A percentile compares a stretch with the other conserved stretches of the same genome.
phyloP scores from a whole-genome alignment of 2,329 filamentous ascomycete genomes.

The Neofusicoccum sp. region DNA sequence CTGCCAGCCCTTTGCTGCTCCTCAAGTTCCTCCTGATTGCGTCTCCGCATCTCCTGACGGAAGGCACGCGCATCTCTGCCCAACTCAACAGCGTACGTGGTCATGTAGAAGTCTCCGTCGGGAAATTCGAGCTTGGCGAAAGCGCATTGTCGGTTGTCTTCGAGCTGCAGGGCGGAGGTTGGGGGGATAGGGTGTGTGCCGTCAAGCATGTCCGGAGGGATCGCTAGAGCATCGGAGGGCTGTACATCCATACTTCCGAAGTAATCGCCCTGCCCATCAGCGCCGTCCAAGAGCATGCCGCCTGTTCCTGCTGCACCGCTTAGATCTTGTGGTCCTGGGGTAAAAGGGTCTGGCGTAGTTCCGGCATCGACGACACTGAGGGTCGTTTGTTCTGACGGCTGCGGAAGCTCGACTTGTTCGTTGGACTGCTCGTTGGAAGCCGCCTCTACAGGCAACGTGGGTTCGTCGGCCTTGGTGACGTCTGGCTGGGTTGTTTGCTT shows the following conservation, averaged over 20 bases:
- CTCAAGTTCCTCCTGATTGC: constrained; percentile 45
- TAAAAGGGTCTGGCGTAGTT: not conserved
- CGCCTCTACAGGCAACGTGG: not conserved
- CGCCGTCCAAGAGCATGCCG: not conserved
- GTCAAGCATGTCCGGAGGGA: constrained; percentile 14
- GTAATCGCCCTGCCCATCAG: not conserved
- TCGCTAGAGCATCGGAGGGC: constrained; percentile 7
- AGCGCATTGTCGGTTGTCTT: constrained; percentile 40
- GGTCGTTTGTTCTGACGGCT: not conserved
- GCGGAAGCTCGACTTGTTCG: not conserved
- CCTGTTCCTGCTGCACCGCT: not conserved
- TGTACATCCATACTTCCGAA: constrained; percentile 11
- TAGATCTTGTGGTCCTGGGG: not conserved
- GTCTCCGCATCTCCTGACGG: constrained; percentile 40
- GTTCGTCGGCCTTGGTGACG: not conserved
- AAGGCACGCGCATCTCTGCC: constrained; percentile 66
- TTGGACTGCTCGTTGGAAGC: not conserved
- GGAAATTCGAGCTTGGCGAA: constrained; percentile 69
- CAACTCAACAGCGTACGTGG: constrained; percentile 68
- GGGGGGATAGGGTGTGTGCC: not conserved
- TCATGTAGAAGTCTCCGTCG: constrained; percentile 78
- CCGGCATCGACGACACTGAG: not conserved
- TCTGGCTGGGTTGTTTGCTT: constrained; percentile 5
- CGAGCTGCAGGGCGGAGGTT: not conserved
- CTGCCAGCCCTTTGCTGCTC: constrained; percentile 38